A percentile compares a stretch with the other conserved stretches of the same genome.
Evolutionary conservation across 495 filamentous ascomycete genomes (phyloP).

Genomic region (Eremomyces bilateralis): DNA sequence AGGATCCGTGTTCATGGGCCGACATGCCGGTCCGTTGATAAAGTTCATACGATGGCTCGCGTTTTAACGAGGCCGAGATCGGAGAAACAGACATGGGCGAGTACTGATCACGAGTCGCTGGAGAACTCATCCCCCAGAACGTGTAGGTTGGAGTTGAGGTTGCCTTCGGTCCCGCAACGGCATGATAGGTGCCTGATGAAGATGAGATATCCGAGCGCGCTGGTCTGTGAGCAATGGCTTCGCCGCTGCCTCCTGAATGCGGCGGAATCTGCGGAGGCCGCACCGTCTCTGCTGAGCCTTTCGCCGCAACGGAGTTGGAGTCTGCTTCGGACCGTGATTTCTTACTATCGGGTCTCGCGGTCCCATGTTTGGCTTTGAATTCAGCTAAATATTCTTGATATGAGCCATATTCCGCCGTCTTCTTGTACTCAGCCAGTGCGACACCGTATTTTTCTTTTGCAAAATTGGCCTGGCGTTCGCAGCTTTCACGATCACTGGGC

Average conservation of each 20-base stretch:
- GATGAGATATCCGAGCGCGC: not conserved
- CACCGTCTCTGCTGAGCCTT: too few relatives aligned
- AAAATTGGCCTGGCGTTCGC: constrained; percentile 40
- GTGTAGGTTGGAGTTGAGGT: constrained; percentile 6
- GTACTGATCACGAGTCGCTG: constrained; percentile 7
- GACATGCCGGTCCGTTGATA: too few relatives aligned
- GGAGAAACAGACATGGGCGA: constrained; percentile 11
- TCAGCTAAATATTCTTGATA: constrained; percentile 41
- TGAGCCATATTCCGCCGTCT: constrained; percentile 42
- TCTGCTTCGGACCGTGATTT: constrained; percentile 18
- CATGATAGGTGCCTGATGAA: not conserved
- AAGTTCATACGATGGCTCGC: constrained; percentile 3
- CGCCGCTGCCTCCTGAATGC: too few relatives aligned
- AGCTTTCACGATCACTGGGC: constrained; percentile 42
- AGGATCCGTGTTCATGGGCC: too few relatives aligned
- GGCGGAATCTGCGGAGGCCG: too few relatives aligned
- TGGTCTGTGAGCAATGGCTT: constrained; percentile 6
- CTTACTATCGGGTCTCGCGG: constrained; percentile 19
- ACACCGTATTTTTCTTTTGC: constrained; percentile 51
- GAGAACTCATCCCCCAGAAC: constrained; percentile 8
- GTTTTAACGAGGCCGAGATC: constrained; percentile 5
- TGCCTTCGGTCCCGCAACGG: constrained; percentile 3
- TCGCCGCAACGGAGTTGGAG: constrained; percentile 5
- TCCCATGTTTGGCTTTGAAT: constrained; percentile 42
- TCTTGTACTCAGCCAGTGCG: constrained; percentile 49